Percentiles rank a stretch among this genome's conserved stretches.
phyloP scores from a whole-genome alignment of 805 yeast species.

The Blastobotrys robertii region DNA sequence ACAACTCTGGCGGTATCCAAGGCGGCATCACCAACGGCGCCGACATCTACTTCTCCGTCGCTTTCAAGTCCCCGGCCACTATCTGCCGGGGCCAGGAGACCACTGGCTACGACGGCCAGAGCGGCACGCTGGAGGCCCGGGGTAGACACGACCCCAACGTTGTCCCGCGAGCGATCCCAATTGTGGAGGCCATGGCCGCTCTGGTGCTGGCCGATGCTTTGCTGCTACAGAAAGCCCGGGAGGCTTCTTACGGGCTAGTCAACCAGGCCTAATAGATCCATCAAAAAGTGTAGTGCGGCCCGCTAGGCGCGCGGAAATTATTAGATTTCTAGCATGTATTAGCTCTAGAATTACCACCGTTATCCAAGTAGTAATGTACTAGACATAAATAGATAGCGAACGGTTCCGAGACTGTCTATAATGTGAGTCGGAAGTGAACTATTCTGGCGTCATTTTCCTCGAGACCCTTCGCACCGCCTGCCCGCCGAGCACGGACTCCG shows the following conservation, averaged over 20 bases:
- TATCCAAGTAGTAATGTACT: too few species aligned
- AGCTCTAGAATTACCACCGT: too few species aligned
- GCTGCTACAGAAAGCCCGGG: conserved; percentile 80
- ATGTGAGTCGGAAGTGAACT: too few species aligned
- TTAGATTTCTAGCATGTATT: too few species aligned
- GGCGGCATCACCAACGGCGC: conserved; percentile 98
- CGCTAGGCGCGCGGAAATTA: too few species aligned
- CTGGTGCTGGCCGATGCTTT: conserved; percentile 80
- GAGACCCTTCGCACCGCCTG: too few species aligned
- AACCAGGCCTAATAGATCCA: background rate
- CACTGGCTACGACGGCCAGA: conserved; percentile 77
- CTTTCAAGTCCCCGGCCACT: conserved; percentile 97
- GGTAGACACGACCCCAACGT: conserved; percentile 99
- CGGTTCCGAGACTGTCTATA: too few species aligned
- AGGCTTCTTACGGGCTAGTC: conserved; percentile 33
- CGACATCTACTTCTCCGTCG: conserved; percentile 85
- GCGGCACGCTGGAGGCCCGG: conserved; percentile 84
- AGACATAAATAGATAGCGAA: too few species aligned
- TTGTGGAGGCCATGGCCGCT: conserved; percentile 98
- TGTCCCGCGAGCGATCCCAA: conserved; percentile 97
- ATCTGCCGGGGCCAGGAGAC: conserved; percentile 89
- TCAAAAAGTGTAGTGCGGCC: too few species aligned
- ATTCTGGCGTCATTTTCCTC: too few species aligned
- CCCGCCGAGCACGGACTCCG: too few species aligned
- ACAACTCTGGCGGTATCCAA: conserved; percentile 94